These are phyloP conservation scores for Edaphochlamys debaryana DNA, from an alignment of 139 green algal species.

Conservation along the genomic window DNA sequence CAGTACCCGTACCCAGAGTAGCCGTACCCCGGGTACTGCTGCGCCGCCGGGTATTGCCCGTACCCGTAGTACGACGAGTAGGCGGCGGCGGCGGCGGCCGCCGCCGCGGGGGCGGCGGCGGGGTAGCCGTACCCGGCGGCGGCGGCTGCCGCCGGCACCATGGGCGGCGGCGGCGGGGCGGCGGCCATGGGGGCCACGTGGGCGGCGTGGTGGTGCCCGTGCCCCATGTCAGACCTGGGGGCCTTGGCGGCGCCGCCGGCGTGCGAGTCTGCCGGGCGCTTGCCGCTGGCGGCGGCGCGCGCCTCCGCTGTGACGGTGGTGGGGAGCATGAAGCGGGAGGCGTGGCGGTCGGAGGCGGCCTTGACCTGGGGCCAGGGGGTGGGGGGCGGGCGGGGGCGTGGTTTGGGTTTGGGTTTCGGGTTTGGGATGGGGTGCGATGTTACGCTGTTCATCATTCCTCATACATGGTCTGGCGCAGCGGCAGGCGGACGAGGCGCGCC, in stretches of 20 bases:
- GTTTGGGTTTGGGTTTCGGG: background rate
- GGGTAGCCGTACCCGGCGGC: slow-evolving; percentile 4
- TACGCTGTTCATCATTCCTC: too few relatives aligned
- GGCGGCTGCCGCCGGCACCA: background rate
- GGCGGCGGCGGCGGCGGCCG: slow-evolving; percentile 8
- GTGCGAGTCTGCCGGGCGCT: slow-evolving; percentile 14
- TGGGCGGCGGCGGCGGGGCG: slow-evolving; percentile 14
- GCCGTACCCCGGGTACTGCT: slow-evolving; percentile 24
- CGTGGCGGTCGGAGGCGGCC: slow-evolving; percentile 50
- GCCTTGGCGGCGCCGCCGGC: slow-evolving; percentile 11
- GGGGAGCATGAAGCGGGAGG: slow-evolving; percentile 60
- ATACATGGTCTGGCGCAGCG: too few relatives aligned
- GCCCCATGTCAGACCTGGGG: background rate
- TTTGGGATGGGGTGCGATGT: too few relatives aligned
- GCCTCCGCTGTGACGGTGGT: slow-evolving; percentile 45
- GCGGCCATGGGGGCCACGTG: background rate
- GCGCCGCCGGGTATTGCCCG: slow-evolving; percentile 18
- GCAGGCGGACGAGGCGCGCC: too few relatives aligned
- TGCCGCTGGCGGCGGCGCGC: slow-evolving; percentile 30
- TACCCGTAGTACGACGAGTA: slow-evolving; percentile 35
- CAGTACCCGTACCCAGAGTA: too few relatives aligned
- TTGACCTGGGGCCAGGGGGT: slow-evolving; percentile 27
- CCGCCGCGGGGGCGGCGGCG: background rate
- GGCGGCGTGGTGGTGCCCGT: background rate
- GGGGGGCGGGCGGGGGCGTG: background rate